These are phyloP conservation scores for Elsinoe ampelina DNA, from an alignment of 2,329 filamentous ascomycete species.

Conservation along the genomic window DNA sequence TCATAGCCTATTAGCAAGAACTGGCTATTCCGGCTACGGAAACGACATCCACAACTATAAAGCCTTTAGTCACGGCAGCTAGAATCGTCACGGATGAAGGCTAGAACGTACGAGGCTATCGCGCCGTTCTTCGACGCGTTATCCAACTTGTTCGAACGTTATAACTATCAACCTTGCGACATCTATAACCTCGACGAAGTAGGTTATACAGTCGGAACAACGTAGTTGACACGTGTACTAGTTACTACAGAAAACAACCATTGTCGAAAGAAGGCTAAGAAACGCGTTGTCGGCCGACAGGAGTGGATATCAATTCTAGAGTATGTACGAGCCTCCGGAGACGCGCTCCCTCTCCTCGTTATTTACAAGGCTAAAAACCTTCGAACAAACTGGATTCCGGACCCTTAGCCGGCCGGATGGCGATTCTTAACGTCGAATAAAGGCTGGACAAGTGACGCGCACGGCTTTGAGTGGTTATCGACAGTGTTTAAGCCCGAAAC, in stretches of 20 bases:
- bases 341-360: not conserved
- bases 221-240: not conserved
- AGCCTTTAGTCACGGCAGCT: no score
- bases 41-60: not conserved
- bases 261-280: not conserved
- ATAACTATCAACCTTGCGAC: no score
- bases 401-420: not conserved
- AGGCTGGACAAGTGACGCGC: not conserved
- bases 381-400: not conserved
- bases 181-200: not conserved
- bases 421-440: no score
- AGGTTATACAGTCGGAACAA: not conserved
- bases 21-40: not conserved
- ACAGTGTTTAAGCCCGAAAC: not conserved
- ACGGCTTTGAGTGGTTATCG: not conserved
- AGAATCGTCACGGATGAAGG: no score
- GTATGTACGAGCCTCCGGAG: no score
- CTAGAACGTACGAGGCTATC: no score
- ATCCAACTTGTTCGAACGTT: no score
- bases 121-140: no score
- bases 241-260: not conserved
- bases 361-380: not conserved
- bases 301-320: no score
- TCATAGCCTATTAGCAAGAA: not conserved
- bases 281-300: no score